Conservation (phyloP, 106 monocot species). For the Vanilla planifolia region DNA sequence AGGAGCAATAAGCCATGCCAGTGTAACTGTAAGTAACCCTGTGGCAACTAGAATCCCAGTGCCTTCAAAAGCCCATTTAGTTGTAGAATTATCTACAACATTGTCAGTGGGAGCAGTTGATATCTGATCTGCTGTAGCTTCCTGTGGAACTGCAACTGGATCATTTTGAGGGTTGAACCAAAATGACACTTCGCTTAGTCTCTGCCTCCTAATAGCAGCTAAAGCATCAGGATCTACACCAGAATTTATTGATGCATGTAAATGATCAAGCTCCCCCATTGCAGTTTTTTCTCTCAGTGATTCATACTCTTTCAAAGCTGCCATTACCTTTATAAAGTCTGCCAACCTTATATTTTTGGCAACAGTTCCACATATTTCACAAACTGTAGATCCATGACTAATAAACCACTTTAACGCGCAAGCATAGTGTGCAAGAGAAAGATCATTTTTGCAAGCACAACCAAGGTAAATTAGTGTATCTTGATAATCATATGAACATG, state of each 20-base stretch:
- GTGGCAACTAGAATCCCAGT: conserved; percentile 67
- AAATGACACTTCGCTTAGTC: conserved; percentile 81
- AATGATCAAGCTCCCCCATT: conserved; percentile 37
- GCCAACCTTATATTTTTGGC: conserved; percentile 51
- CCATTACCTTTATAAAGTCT: conserved; percentile 69
- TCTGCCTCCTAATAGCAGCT: conserved; percentile 78
- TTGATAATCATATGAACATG: conserved; percentile 45
- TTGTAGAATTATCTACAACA: conserved; percentile 28
- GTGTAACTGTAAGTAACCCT: conserved; percentile 56
- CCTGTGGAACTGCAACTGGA: conserved; percentile 33
- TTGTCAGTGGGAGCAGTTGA: conserved; percentile 25
- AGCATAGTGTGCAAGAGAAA: conserved; percentile 86
- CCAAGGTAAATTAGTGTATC: conserved; percentile 65
- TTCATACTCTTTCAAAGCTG: conserved; percentile 78
- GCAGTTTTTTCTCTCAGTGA: conserved; percentile 56
- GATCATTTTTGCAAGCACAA: conserved; percentile 95
- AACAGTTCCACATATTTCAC: conserved; percentile 87
- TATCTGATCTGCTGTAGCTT: conserved; percentile 25
- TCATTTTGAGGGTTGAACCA: conserved; percentile 83
- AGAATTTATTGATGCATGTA: conserved; percentile 21
- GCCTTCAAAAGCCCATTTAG: conserved; percentile 59
- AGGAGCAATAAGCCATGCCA: conserved; percentile 86
- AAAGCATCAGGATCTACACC: conserved; percentile 76
- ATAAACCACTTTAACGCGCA: conserved; percentile 99
- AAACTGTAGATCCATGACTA: conserved; percentile 78